These are phyloP conservation scores for Neonectria hederae DNA, from an alignment of 2,329 filamentous ascomycete species.

Conservation along the genomic window DNA sequence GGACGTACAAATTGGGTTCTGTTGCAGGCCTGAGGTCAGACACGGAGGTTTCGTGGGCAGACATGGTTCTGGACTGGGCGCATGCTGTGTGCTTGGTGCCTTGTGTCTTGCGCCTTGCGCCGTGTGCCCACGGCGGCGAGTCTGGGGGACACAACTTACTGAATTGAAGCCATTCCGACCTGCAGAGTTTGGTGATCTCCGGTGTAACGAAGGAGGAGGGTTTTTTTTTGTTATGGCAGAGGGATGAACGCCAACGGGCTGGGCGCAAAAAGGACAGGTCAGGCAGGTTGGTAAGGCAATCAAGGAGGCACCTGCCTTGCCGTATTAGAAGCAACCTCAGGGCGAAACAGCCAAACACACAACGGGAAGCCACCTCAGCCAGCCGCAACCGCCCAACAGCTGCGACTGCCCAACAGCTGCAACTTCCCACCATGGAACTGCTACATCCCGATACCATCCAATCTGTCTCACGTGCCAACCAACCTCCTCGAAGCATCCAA, in stretches of 20 bases:
- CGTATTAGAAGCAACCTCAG: background rate
- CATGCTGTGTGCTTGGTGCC: background rate
- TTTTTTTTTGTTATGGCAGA: background rate
- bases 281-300: background rate
- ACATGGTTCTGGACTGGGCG: background rate
- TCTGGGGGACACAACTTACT: constrained; percentile 4
- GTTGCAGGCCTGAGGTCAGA: background rate
- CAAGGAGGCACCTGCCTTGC: background rate
- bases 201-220: background rate
- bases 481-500: background rate
- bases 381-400: background rate
- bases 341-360: background rate
- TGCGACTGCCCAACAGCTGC: background rate
- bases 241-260: background rate
- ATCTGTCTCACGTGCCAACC: background rate
- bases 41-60: background rate
- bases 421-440: background rate
- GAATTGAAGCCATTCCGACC: constrained; percentile 8
- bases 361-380: background rate
- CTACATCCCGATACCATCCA: background rate
- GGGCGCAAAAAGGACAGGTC: background rate
- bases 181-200: background rate
- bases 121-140: background rate
- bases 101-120: background rate
- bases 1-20: constrained; percentile 12